Base-by-base conservation (phyloP, 2,329 filamentous ascomycete species). In the Pezicula radicicola region DNA sequence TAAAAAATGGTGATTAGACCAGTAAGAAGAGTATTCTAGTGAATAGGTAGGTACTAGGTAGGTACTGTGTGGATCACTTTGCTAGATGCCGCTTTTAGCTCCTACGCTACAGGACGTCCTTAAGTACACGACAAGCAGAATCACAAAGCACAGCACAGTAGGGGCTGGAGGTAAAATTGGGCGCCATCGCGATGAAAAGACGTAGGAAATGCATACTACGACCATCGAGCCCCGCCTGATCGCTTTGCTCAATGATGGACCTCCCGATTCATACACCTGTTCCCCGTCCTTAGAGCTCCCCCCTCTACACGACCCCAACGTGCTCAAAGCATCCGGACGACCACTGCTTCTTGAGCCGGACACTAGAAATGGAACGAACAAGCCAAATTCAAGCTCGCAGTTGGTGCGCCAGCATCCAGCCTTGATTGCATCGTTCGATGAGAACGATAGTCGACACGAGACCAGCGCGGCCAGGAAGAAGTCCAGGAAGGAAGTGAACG, bases 181-280 rank as follows among this genome's bases (percentile, higher is more conserved):
- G 27, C 10, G 18, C 46, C 19, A 39, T 51, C 45, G 47, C 46
- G 37, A 50, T 52, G 52, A 45, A 43, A 37, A 47, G 42, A 13
- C 33, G 35, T n/a, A 19, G 36, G 56, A 49, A 48, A 66, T 66
- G 63, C 60, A 63, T 55, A 57, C 57, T 41, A 85, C 81, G 64
- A 85, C 30, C 30, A 33, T 85, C 70, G 83, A 86, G 76, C 83
- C 83, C 65, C 80, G 82, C 65, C 74, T 86, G 59, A 86, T 85
- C 65, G 81, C 85, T 66, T 70, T 85, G 59, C 73, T 85, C 63
- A 85, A 85, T 68, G 78, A 82, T 62, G 75, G 74, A 46, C 73
- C 73, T 40, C 72, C 73, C 56, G 54, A 61, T 41, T 40, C 49
- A 13, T 55, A 54, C 42, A 36, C 49, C 15, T 37, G 75, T 8